Base-by-base conservation (phyloP, 306 rosid genomes). In the Rubus idaeus region DNA sequence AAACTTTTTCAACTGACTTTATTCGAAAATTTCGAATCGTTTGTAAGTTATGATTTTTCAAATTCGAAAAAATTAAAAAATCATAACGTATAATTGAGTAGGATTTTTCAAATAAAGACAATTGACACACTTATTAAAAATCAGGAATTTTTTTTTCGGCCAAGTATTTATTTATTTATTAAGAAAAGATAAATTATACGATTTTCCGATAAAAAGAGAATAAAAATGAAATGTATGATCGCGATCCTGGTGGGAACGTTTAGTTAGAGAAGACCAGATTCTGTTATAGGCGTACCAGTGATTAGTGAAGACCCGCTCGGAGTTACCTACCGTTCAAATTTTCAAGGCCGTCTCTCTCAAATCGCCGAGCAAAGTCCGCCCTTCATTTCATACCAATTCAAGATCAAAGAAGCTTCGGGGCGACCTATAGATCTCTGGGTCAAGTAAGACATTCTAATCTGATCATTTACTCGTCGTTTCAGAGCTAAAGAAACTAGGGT, bases 261-360 rank as follows among this genome's bases (percentile, higher is more conserved):
- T 53, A 18, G 60, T 53, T 53, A 53, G 10, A n/a, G 30, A 18
- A 1, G 21, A 6, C 58, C 58, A 53, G 58, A 17, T 30, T 61
- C 65, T 60, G 65, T 60, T 21, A 23, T 4, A 26, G 58, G 20
- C 23, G 10, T 14, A 57, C 42, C 45, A 8, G 74, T 70, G 18
- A 47, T 69, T 26, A 26, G 21, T 7, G 37, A 72, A 72, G 35
- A 39, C 7, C 0, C 16, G 8, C 65, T 2, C 23, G 0, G 37
- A 50, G 30, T 51, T 5, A 73, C 53, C 78, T 73, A 53, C 83
- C 47, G 10, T 73, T 79, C 78, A 79, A 72, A 64, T 63, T 44
- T 18, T 23, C 40, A 12, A 60, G 26, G 35, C 41, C 52, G 12
- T 51, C 6, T 10, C 26, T 14, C 62, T 10, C 18, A 8, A 52